These are phyloP conservation scores for Pezicula neosporulosa DNA, from an alignment of 2,329 filamentous ascomycete species.

Conservation along the genomic window DNA sequence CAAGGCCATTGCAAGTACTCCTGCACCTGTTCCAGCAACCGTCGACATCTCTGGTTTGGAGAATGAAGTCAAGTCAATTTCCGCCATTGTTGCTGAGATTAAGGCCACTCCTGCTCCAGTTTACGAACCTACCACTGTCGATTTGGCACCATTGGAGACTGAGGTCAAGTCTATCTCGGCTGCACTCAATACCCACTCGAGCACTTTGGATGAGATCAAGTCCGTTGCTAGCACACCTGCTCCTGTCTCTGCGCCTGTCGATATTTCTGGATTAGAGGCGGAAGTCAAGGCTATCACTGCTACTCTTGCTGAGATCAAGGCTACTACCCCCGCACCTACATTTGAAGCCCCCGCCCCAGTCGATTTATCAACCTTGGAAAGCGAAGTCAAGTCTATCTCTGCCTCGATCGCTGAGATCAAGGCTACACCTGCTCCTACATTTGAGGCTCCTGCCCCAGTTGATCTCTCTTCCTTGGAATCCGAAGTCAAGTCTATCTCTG, in stretches of 20 bases:
- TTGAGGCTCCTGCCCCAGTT: background rate
- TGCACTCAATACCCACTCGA: constrained; percentile 9
- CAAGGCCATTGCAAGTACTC: constrained; percentile 6
- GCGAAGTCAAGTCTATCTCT: background rate
- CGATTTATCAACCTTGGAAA: background rate
- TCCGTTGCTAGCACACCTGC: constrained; percentile 11
- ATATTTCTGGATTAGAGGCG: constrained; percentile 13
- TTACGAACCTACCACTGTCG: background rate
- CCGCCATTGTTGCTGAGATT: constrained; percentile 9
- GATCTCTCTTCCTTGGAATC: background rate
- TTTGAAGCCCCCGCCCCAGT: background rate
- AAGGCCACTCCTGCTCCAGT: constrained; percentile 4
- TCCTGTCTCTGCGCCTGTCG: constrained; percentile 12
- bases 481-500: background rate
- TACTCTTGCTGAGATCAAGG: constrained; percentile 12
- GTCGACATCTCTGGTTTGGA: constrained; percentile 10
- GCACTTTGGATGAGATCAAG: constrained; percentile 17
- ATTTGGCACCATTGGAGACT: constrained; percentile 1
- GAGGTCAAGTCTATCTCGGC: constrained; percentile 8
- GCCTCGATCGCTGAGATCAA: constrained; percentile 5
- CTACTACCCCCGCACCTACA: background rate
- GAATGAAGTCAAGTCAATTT: constrained; percentile 13
- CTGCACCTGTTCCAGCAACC: constrained; percentile 6
- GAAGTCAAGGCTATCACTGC: constrained; percentile 9
- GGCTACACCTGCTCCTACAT: background rate